phyloP scores from a whole-genome alignment of 2,329 filamentous ascomycete genomes.

The Fusarium poae region DNA sequence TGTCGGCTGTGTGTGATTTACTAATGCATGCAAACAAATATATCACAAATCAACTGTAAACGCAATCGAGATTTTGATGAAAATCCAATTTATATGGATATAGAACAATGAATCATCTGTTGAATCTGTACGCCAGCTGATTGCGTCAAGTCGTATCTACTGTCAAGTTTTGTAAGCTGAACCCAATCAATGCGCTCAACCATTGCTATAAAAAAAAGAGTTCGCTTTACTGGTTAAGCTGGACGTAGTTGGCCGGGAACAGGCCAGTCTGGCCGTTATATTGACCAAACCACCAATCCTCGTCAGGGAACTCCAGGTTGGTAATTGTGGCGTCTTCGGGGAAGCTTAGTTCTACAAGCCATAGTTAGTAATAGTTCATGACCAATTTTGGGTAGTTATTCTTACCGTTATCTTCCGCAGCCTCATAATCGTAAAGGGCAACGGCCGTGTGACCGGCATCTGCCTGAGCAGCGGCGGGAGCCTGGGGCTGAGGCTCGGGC shows the following conservation, averaged over 20 bases:
- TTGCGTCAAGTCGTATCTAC: constrained; percentile 44
- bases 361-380: constrained; percentile 35
- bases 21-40: constrained; percentile 1
- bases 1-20: neutral
- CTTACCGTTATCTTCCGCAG: constrained; percentile 90
- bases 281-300: constrained; percentile 98
- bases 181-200: constrained; percentile 16
- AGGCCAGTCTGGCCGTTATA: constrained; percentile 84
- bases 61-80: constrained; percentile 3
- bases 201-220: constrained; percentile 6
- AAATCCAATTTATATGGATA: constrained; percentile 18
- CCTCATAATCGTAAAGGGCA: constrained; percentile 95
- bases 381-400: constrained; percentile 2
- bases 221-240: constrained; percentile 59
- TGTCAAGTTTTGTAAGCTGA: constrained; percentile 33
- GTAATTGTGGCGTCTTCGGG: constrained; percentile 88
- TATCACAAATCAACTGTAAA: neutral
- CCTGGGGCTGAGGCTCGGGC: constrained; percentile 55
- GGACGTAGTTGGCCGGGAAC: constrained; percentile 82
- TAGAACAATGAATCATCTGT: constrained; percentile 18
- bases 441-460: constrained; percentile 76
- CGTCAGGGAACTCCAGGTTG: constrained; percentile 92
- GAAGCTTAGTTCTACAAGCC: constrained; percentile 75
- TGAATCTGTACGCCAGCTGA: constrained; percentile 37
- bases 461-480: constrained; percentile 55